phyloP scores from a whole-genome alignment of 1,284 basidiomycete genomes.

The Lentinula novae-zelandiae region DNA sequence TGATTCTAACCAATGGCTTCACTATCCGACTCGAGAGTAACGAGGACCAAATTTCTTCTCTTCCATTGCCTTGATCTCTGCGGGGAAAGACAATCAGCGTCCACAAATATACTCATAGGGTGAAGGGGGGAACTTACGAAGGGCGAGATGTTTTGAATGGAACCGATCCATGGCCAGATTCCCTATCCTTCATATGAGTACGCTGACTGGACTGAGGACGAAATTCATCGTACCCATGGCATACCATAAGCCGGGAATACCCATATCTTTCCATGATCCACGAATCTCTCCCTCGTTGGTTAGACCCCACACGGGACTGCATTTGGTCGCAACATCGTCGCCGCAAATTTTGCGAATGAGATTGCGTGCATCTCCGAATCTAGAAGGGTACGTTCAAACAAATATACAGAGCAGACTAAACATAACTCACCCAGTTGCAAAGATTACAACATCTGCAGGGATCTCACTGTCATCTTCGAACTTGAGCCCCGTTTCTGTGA shows the following conservation, averaged over 20 bases:
- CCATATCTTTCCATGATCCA: conserved; percentile 45
- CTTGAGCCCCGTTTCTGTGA: conserved; percentile 40
- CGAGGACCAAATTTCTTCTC: conserved; percentile 41
- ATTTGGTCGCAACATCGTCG: conserved; percentile 40
- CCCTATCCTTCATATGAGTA: conserved; percentile 25
- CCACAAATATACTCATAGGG: conserved; percentile 1
- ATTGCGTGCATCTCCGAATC: conserved; percentile 28
- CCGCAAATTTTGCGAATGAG: conserved; percentile 34
- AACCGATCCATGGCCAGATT: conserved; percentile 52
- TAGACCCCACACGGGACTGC: conserved; percentile 50
- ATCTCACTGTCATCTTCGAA: conserved; percentile 52
- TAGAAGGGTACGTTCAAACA: not conserved
- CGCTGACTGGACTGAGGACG: not conserved
- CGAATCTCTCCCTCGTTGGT: conserved; percentile 56
- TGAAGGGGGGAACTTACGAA: conserved; percentile 41
- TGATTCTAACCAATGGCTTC: not conserved
- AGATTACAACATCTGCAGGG: conserved; percentile 51
- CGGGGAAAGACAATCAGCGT: not conserved
- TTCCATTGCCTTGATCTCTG: conserved; percentile 60
- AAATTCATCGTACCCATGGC: conserved; percentile 42
- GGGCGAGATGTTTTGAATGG: conserved; percentile 54
- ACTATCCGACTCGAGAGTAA: conserved; percentile 3
- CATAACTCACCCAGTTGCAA: conserved; percentile 42
- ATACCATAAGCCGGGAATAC: conserved; percentile 51
- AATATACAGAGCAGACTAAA: not conserved